These are phyloP conservation scores for Akebia trifoliata DNA, from an alignment of 164 flowering plant species.

Conservation along the genomic window DNA sequence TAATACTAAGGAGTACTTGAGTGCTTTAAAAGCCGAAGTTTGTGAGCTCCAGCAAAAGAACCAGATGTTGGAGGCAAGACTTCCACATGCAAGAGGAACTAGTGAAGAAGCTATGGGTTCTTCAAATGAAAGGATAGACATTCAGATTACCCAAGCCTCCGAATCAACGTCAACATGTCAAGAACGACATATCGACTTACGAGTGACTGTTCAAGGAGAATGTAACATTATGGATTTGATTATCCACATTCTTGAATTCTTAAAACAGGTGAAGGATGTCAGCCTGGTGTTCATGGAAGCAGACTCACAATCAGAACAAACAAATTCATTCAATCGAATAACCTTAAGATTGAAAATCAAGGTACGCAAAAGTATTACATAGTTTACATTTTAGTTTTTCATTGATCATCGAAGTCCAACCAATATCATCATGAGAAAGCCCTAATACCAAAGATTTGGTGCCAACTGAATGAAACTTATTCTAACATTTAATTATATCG, in stretches of 20 bases:
- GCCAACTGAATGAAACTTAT: no score
- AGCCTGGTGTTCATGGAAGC: conserved; percentile 48
- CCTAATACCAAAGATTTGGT: no score
- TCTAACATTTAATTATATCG: no score
- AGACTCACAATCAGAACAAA: conserved; percentile 16
- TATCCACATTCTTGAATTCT: conserved; percentile 41
- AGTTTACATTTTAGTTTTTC: no score
- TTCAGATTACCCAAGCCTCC: conserved; percentile 22
- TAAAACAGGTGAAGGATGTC: conserved; percentile 36
- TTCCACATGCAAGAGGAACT: conserved; percentile 11
- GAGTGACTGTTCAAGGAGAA: conserved; percentile 36
- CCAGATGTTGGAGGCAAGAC: conserved; percentile 37
- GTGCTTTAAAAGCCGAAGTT: conserved; percentile 41
- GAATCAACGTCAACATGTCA: conserved; percentile 33
- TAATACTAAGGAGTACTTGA: conserved; percentile 46
- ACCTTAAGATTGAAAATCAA: conserved; percentile 36
- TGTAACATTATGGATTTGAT: conserved; percentile 28
- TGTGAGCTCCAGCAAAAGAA: conserved; percentile 46
- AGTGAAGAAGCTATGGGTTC: conserved; percentile 11
- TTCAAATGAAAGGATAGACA: conserved; percentile 23
- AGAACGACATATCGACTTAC: conserved; percentile 35
- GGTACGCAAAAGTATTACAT: no score
- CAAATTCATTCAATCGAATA: conserved; percentile 17
- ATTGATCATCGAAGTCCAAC: no score
- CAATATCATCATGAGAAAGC: no score